These are phyloP conservation scores for Dothiorella sarmentorum DNA, from an alignment of 2,329 filamentous ascomycete species.

Conservation along the genomic window DNA sequence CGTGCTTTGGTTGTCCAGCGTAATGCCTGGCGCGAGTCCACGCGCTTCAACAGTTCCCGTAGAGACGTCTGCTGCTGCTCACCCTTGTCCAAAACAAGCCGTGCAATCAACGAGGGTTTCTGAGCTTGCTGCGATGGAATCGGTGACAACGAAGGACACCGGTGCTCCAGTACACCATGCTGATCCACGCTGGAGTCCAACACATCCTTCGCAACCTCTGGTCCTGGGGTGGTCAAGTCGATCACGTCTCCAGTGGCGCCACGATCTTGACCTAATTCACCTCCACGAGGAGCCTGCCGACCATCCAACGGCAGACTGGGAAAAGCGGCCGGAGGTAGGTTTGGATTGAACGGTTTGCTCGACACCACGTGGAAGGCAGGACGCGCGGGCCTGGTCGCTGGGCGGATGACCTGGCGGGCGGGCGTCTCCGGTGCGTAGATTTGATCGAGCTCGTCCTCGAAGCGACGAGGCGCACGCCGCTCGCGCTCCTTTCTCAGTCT, in stretches of 20 bases:
- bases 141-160: background rate
- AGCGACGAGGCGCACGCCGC: background rate
- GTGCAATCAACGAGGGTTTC: background rate
- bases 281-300: no score
- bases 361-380: background rate
- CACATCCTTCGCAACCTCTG: no score
- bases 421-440: background rate
- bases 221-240: background rate
- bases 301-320: background rate
- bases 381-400: background rate
- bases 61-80: background rate
- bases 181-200: no score
- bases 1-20: background rate
- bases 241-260: background rate
- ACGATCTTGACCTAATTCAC: background rate
- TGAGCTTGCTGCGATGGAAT: background rate
- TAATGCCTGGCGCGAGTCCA: background rate
- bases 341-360: constrained; percentile 4
- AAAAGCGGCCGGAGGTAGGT: constrained; percentile 2
- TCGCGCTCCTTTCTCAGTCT: background rate
- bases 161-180: no score
- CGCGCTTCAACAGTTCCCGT: background rate
- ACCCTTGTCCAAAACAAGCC: background rate
- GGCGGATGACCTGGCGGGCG: background rate
- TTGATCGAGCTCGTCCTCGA: background rate